Conservation (phyloP, 257 asterid species). For the Vinca minor region DNA sequence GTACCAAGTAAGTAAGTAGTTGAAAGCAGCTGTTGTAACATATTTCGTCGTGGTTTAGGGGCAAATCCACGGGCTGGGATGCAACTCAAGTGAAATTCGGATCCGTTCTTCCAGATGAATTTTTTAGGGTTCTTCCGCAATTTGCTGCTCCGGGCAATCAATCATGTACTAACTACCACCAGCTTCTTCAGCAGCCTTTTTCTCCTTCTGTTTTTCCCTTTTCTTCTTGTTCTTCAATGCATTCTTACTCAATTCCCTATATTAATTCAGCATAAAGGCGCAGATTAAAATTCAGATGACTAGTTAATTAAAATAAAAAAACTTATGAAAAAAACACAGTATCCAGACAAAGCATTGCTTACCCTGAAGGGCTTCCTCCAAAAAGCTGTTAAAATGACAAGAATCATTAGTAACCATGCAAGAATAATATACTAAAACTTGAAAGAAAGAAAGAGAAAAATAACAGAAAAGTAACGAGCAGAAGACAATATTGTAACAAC, state of each 20-base stretch:
- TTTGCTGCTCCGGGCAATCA: too few relatives aligned
- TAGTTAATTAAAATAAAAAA: background rate
- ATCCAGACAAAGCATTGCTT: too few relatives aligned
- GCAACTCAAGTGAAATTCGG: background rate
- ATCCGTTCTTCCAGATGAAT: background rate
- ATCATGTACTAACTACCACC: constrained; percentile 9
- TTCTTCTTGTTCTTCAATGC: constrained; percentile 82
- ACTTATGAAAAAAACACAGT: too few relatives aligned
- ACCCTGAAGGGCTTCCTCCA: constrained; percentile 71
- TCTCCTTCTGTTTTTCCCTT: constrained; percentile 78
- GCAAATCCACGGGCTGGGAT: too few relatives aligned
- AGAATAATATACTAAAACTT: background rate
- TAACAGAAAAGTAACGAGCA: background rate
- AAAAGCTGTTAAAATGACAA: constrained; percentile 45
- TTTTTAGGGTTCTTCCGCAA: background rate
- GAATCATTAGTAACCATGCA: constrained; percentile 20
- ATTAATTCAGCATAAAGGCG: constrained; percentile 4
- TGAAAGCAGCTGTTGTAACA: too few relatives aligned
- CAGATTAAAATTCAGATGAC: background rate
- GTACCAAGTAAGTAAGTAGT: too few relatives aligned
- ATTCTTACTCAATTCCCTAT: constrained; percentile 78
- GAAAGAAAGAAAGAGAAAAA: background rate
- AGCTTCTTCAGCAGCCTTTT: constrained; percentile 63
- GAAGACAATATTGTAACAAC: too few relatives aligned
- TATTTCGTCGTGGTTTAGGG: too few relatives aligned